Conservation (phyloP, 2,329 filamentous ascomycete genomes). For the Ascochyta pisi region DNA sequence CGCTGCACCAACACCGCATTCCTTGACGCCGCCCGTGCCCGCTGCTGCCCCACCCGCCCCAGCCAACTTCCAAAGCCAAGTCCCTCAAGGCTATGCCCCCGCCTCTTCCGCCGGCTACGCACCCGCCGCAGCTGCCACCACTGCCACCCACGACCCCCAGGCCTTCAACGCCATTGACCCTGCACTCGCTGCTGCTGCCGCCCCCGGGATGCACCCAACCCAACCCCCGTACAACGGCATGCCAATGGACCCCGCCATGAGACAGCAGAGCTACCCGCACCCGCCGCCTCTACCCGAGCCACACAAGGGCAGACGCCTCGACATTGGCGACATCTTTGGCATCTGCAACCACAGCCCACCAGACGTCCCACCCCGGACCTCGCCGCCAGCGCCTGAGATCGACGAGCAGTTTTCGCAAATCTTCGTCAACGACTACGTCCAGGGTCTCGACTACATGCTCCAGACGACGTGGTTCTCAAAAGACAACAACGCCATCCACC, state of each 20-base stretch:
- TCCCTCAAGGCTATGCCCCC: constrained; percentile 53
- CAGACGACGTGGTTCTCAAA: constrained; percentile 83
- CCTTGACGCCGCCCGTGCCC: constrained; percentile 35
- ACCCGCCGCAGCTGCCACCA: constrained; percentile 42
- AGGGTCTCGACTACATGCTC: constrained; percentile 45
- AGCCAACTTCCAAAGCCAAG: constrained; percentile 46
- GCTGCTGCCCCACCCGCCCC: constrained; percentile 43
- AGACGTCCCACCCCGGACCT: constrained; percentile 40
- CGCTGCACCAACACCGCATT: constrained; percentile 46
- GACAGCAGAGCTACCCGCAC: constrained; percentile 30
- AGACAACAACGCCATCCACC: constrained; percentile 56
- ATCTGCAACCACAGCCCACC: constrained; percentile 47
- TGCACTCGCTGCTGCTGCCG: constrained; percentile 60
- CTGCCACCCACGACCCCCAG: constrained; percentile 51
- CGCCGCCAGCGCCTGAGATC: constrained; percentile 37
- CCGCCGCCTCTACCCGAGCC: constrained; percentile 26
- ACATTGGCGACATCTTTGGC: constrained; percentile 43
- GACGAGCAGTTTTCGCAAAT: constrained; percentile 45
- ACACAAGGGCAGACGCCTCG: constrained; percentile 45
- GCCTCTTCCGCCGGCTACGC: constrained; percentile 53
- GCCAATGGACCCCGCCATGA: constrained; percentile 41
- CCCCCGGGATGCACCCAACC: constrained; percentile 37
- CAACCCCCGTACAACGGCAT: constrained; percentile 43
- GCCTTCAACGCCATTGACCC: constrained; percentile 71
- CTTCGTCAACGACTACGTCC: constrained; percentile 45